These are phyloP conservation scores for Diplosphaera chodatii DNA, from an alignment of 139 green algal genomes.

Conservation along the genomic window DNA sequence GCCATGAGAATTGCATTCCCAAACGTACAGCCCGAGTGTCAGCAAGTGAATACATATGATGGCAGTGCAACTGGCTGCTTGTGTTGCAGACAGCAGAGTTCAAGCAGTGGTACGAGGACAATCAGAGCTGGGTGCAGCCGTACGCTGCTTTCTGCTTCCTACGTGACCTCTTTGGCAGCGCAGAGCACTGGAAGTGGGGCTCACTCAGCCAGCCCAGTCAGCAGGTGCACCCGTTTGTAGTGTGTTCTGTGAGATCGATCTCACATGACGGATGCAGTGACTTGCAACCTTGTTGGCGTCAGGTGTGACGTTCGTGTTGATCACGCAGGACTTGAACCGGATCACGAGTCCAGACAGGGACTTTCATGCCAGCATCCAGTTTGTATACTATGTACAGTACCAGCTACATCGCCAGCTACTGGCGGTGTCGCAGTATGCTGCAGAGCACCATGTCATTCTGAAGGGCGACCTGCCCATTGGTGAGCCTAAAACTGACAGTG, in stretches of 20 bases:
- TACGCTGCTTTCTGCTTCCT: conserved; percentile 89
- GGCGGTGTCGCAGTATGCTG: conserved; percentile 57
- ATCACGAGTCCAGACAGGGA: conserved; percentile 43
- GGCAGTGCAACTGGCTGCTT: too few species aligned
- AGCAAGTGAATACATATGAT: too few species aligned
- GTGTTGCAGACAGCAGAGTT: conserved; percentile 21
- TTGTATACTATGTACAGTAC: conserved; percentile 75
- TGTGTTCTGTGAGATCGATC: too few species aligned
- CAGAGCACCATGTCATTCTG: conserved; percentile 59
- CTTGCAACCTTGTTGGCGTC: too few species aligned
- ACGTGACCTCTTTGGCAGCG: conserved; percentile 75
- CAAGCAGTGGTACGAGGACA: conserved; percentile 55
- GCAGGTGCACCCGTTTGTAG: too few species aligned
- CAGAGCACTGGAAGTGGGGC: conserved; percentile 91
- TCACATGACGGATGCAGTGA: too few species aligned
- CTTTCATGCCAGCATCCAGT: conserved; percentile 45
- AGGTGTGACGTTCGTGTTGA: too few species aligned
- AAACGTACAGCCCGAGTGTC: too few species aligned
- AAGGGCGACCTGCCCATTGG: conserved; percentile 97
- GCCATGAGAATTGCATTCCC: too few species aligned
- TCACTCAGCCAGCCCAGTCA: conserved; percentile 31
- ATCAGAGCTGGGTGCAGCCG: conserved; percentile 75
- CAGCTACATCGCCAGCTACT: conserved; percentile 83
- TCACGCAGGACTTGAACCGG: conserved; percentile 32
- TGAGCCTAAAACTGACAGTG: too few species aligned